phyloP scores from a whole-genome alignment of 345 rosid genomes.

The Aquilaria sinensis region DNA sequence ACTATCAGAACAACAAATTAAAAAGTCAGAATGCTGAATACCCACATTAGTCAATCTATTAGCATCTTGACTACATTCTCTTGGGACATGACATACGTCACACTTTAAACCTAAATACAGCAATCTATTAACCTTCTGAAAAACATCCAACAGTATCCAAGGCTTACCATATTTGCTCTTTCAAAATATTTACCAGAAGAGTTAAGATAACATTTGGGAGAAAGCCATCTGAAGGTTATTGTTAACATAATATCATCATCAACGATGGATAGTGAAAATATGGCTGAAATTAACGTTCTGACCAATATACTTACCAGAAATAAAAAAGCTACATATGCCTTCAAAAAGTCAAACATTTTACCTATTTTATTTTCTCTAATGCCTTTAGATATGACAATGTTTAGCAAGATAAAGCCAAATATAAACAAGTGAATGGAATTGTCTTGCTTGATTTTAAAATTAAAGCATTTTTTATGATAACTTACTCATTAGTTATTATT shows the following conservation, averaged over 20 bases:
- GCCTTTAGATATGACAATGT: constrained; percentile 16
- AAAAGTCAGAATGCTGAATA: too few species aligned
- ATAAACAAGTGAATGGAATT: too few species aligned
- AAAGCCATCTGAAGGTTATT: constrained; percentile 26
- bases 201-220: constrained; percentile 51
- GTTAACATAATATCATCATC: constrained; percentile 34
- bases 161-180: constrained; percentile 20
- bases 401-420: not conserved
- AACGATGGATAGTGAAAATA: constrained; percentile 30
- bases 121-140: too few species aligned
- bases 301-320: constrained; percentile 40
- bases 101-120: too few species aligned
- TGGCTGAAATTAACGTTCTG: constrained; percentile 52
- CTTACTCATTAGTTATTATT: too few species aligned
- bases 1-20: too few species aligned
- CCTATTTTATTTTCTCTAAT: constrained; percentile 35
- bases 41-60: too few species aligned
- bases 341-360: constrained; percentile 34
- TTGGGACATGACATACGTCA: too few species aligned
- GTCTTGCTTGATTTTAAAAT: too few species aligned
- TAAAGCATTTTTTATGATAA: too few species aligned
- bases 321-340: constrained; percentile 41
- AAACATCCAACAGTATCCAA: too few species aligned
- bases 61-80: too few species aligned
- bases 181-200: constrained; percentile 40